phyloP scores from a whole-genome alignment of 192 early-diverging fungal genomes.

The Phycomyces blakesleeanus region DNA sequence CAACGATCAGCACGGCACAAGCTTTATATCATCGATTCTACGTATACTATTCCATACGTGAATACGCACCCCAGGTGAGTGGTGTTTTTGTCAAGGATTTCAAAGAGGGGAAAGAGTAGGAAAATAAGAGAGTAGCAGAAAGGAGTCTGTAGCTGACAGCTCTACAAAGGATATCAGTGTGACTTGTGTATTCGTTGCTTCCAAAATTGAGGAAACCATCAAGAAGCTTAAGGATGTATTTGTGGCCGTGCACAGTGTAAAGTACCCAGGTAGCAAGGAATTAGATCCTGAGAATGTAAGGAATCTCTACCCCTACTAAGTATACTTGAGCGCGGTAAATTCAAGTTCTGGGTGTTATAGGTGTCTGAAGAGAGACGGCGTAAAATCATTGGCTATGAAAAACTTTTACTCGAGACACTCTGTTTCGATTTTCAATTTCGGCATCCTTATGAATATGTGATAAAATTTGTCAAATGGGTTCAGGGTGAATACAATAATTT shows the following conservation, averaged over 20 bases:
- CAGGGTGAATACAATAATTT: too few relatives aligned
- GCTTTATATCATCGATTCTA: constrained; percentile 53
- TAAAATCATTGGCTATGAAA: constrained; percentile 62
- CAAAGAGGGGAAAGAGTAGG: constrained; percentile 7
- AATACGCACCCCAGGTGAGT: constrained; percentile 43
- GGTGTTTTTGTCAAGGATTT: too few relatives aligned
- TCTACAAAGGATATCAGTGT: constrained; percentile 50
- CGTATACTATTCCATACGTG: constrained; percentile 47
- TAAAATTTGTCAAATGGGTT: constrained; percentile 69
- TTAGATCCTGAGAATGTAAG: constrained; percentile 53
- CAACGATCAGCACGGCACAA: constrained; percentile 56
- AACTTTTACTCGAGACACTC: constrained; percentile 70
- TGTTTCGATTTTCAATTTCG: constrained; percentile 79
- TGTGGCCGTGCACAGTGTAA: constrained; percentile 53
- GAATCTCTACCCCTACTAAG: too few relatives aligned
- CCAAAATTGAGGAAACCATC: constrained; percentile 84
- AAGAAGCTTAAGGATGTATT: constrained; percentile 82
- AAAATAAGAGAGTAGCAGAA: not conserved
- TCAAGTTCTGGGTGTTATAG: constrained; percentile 21
- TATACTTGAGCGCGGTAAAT: too few relatives aligned
- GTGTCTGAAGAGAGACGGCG: constrained; percentile 65
- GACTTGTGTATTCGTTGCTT: constrained; percentile 75
- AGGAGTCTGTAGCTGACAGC: not conserved
- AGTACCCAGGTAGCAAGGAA: constrained; percentile 47
- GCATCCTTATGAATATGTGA: constrained; percentile 65